Evolutionary conservation across 1,284 basidiomycete species (phyloP).

Genomic region (Ganoderma meredithae): DNA sequence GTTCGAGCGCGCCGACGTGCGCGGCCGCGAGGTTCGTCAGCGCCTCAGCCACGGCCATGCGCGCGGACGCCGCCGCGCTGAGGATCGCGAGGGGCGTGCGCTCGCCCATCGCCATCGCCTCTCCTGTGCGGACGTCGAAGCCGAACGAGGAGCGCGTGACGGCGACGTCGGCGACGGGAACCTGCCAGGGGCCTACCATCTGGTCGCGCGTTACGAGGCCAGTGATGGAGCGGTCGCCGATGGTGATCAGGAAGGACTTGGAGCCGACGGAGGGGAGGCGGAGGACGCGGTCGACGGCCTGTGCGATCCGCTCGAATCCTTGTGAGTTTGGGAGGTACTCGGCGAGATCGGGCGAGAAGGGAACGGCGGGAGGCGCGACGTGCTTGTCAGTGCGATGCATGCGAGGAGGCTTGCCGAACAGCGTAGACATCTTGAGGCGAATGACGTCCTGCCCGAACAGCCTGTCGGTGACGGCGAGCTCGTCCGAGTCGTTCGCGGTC

Average conservation of each 20-base stretch:
- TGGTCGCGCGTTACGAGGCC: constrained; percentile 96
- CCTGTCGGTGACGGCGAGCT: constrained; percentile 91
- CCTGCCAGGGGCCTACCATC: constrained; percentile 99
- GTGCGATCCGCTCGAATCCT: constrained; percentile 55
- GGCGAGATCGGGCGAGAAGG: constrained; percentile 80
- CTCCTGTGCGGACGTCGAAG: constrained; percentile 84
- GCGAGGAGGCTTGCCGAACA: constrained; percentile 97
- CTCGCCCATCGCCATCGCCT: constrained; percentile 99
- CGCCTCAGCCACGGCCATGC: constrained; percentile 96
- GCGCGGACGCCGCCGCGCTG: constrained; percentile 87
- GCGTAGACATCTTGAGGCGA: constrained; percentile 91
- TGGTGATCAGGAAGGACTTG: constrained; percentile 98
- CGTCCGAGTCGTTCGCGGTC: constrained; percentile 81
- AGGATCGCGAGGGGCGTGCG: constrained; percentile 93
- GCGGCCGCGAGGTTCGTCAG: constrained; percentile 93
- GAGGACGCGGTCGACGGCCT: constrained; percentile 84
- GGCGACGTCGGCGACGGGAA: constrained; percentile 97
- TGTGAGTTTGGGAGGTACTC: constrained; percentile 63
- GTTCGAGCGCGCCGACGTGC: constrained; percentile 72
- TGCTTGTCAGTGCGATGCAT: constrained; percentile 84
- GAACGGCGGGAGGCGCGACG: constrained; percentile 53
- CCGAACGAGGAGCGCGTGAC: constrained; percentile 96
- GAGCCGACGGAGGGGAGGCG: constrained; percentile 93
- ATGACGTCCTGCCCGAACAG: constrained; percentile 85
- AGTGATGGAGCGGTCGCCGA: constrained; percentile 94